Percentiles rank a stretch among this genome's conserved stretches.
Evolutionary conservation across 1,139 yeast genomes (phyloP).

Genomic region (Sugiyamaella japonica): DNA sequence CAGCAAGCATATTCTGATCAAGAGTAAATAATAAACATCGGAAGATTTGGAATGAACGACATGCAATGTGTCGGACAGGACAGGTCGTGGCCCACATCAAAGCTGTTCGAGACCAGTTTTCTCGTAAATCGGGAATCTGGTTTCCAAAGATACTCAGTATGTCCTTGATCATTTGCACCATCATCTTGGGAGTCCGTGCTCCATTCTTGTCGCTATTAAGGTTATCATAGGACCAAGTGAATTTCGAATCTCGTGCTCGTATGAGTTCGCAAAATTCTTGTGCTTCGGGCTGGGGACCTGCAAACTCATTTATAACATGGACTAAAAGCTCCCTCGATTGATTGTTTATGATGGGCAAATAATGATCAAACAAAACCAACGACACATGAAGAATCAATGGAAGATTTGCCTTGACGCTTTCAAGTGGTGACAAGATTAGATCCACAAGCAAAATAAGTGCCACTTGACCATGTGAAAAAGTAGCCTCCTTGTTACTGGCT

Average conservation of each 20-base stretch:
- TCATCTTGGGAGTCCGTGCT: constrained; percentile 81
- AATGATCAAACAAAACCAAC: constrained; percentile 82
- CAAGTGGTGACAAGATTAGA: constrained; percentile 53
- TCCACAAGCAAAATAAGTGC: constrained; percentile 85
- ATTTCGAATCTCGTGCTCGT: constrained; percentile 33
- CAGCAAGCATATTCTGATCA: constrained; percentile 87
- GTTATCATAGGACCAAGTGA: constrained; percentile 86
- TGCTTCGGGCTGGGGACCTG: constrained; percentile 55
- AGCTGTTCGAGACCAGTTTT: constrained; percentile 82
- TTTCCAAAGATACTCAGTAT: constrained; percentile 59
- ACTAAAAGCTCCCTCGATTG: constrained; percentile 77
- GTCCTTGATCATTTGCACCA: constrained; percentile 76
- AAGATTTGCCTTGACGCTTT: constrained; percentile 44
- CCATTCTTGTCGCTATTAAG: constrained; percentile 73
- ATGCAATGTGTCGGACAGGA: constrained; percentile 95
- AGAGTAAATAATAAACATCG: constrained; percentile 74
- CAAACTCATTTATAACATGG: constrained; percentile 66
- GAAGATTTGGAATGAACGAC: constrained; percentile 91
- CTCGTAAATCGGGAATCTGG: constrained; percentile 56
- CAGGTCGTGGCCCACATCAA: constrained; percentile 96
- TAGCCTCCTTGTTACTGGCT: constrained; percentile 64
- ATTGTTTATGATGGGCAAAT: constrained; percentile 75
- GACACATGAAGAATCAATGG: constrained; percentile 84
- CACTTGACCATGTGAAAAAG: constrained; percentile 80
- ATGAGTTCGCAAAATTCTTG: constrained; percentile 22